Evolutionary conservation across 805 yeast species (phyloP).

Genomic region (Myxozyma kluyveri): DNA sequence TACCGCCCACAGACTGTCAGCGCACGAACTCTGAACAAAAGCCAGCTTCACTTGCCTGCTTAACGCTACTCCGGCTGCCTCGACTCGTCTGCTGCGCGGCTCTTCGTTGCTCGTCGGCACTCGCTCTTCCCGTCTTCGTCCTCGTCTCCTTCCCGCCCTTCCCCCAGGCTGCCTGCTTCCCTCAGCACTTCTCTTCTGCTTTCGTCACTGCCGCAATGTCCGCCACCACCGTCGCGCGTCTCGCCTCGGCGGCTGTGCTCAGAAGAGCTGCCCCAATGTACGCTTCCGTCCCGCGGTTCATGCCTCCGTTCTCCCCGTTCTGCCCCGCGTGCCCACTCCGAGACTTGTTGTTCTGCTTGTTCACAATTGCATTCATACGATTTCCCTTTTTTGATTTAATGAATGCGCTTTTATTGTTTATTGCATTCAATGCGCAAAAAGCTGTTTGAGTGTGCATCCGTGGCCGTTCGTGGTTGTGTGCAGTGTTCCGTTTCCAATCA

Average conservation of each 20-base stretch:
- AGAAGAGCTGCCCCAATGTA: constrained; percentile 18
- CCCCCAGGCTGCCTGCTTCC: constrained; percentile 1
- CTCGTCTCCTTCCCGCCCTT: not conserved
- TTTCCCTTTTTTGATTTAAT: no score
- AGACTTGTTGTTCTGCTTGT: no score
- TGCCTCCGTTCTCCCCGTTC: not conserved
- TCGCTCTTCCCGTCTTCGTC: not conserved
- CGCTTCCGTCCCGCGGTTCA: constrained; percentile 1
- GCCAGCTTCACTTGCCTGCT: no score
- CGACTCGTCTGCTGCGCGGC: constrained; percentile 1
- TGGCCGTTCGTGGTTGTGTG: no score
- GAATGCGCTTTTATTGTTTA: no score
- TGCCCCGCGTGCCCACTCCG: not conserved
- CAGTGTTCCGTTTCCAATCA: no score
- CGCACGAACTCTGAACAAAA: no score
- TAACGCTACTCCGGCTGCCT: no score
- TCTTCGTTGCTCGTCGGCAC: not conserved
- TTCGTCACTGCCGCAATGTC: constrained; percentile 14
- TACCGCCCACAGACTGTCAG: no score
- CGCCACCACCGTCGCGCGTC: constrained; percentile 25
- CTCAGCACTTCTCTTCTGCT: not conserved
- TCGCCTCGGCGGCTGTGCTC: constrained; percentile 25
- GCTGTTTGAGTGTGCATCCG: no score
- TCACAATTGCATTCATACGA: no score
- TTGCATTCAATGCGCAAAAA: no score